Conservation (phyloP, 2,329 filamentous ascomycete genomes). For the Cordyceps farinosa region DNA sequence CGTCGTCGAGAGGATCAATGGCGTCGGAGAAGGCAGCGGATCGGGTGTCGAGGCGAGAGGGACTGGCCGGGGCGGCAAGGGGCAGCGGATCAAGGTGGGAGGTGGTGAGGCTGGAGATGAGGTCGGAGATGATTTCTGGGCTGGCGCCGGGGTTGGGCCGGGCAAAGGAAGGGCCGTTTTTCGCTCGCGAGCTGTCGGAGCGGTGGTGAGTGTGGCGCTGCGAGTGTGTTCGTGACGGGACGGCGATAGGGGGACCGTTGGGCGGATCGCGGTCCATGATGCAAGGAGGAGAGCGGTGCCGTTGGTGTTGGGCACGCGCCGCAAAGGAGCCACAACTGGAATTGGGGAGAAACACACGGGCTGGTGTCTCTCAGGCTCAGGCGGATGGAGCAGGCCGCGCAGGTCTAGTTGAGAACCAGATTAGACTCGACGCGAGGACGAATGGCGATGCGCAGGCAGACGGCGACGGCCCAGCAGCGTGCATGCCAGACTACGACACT, state of each 20-base stretch:
- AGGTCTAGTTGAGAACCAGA: not conserved
- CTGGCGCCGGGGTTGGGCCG: constrained; percentile 44
- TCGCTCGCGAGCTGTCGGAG: constrained; percentile 19
- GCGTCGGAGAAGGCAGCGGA: constrained; percentile 37
- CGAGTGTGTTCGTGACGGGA: constrained; percentile 13
- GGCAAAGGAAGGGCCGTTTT: constrained; percentile 21
- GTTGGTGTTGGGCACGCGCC: not conserved
- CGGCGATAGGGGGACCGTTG: constrained; percentile 13
- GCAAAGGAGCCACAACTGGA: constrained; percentile 3
- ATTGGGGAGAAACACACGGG: not conserved
- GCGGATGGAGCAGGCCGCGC: not conserved
- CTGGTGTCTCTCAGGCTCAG: constrained; percentile 3
- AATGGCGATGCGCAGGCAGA: not conserved
- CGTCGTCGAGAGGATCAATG: constrained; percentile 53
- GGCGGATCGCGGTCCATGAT: constrained; percentile 12
- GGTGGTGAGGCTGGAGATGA: constrained; percentile 67
- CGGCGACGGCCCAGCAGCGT: not conserved
- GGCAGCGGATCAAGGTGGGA: constrained; percentile 65
- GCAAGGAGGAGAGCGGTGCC: not conserved
- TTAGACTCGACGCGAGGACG: too few relatives aligned
- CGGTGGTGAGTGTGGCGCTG: constrained; percentile 1
- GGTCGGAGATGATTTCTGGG: constrained; percentile 66
- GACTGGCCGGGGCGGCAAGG: constrained; percentile 33
- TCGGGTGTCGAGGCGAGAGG: constrained; percentile 27
- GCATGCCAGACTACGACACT: not conserved